Conservation (phyloP, 768 basidiomycete genomes). For the Lactarius hatsudake region DNA sequence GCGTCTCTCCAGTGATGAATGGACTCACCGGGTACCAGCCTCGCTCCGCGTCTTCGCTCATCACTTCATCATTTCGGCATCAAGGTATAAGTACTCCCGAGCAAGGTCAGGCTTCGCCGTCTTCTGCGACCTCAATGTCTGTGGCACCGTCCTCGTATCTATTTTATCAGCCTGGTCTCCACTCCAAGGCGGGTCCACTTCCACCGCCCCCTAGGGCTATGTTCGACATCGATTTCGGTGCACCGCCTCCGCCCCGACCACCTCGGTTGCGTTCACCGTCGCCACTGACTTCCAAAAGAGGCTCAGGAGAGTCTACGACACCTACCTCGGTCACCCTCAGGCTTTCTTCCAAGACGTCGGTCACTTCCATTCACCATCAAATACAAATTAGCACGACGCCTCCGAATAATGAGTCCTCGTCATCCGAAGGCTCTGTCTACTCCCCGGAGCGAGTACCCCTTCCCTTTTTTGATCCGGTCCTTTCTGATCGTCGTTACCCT, state of each 20-base stretch:
- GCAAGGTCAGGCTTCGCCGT: conserved; percentile 1
- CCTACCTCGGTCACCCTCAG: conserved; percentile 46
- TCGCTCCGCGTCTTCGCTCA: not conserved
- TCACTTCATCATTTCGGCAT: not conserved
- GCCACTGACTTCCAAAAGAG: conserved; percentile 37
- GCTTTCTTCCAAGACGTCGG: conserved; percentile 32
- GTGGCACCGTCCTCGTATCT: conserved; percentile 43
- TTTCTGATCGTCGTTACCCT: conserved; percentile 8
- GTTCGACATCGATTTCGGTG: conserved; percentile 42
- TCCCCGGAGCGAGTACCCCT: conserved; percentile 4
- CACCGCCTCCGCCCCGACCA: conserved; percentile 57
- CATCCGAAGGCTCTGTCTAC: conserved; percentile 16
- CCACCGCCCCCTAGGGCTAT: conserved; percentile 65
- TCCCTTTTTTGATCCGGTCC: not conserved
- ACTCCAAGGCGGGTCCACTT: conserved; percentile 70
- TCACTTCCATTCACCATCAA: conserved; percentile 18
- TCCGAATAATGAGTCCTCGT: not conserved
- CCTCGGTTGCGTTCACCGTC: conserved; percentile 59
- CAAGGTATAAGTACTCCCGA: not conserved
- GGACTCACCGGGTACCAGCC: conserved; percentile 17
- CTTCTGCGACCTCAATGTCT: not conserved
- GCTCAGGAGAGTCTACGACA: conserved; percentile 25
- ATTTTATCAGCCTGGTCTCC: conserved; percentile 62
- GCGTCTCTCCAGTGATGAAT: conserved; percentile 8
- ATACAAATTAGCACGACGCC: conserved; percentile 15